Conservation (phyloP, 345 rosid species). For the Firmiana major region DNA sequence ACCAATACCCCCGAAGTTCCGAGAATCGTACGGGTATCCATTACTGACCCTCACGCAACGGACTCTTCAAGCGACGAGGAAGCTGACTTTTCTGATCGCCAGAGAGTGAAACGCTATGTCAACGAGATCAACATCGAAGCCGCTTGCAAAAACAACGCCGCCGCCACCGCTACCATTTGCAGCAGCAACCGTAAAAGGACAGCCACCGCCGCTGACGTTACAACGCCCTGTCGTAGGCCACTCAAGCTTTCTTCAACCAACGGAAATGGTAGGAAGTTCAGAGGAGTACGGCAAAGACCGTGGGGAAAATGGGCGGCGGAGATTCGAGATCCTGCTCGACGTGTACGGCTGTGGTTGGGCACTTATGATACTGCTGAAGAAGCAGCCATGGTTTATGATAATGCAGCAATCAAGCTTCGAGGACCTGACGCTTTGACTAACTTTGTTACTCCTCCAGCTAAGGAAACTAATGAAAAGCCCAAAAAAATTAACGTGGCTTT, state of each 20-base stretch:
- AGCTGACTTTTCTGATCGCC: slow-evolving; percentile 31
- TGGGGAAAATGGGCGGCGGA: slow-evolving; percentile 99
- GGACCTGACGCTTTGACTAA: slow-evolving; percentile 88
- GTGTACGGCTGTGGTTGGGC: slow-evolving; percentile 84
- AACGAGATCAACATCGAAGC: slow-evolving; percentile 69
- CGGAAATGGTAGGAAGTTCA: slow-evolving; percentile 48
- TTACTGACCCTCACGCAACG: slow-evolving; percentile 77
- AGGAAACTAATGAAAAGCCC: slow-evolving; percentile 15
- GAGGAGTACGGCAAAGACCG: slow-evolving; percentile 90
- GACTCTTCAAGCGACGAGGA: slow-evolving; percentile 90
- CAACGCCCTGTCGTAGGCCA: slow-evolving; percentile 15
- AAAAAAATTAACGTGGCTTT: slow-evolving; percentile 18
- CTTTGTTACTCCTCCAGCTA: slow-evolving; percentile 46
- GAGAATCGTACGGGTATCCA: slow-evolving; percentile 48
- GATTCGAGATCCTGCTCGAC: slow-evolving; percentile 91
- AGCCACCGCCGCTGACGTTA: slow-evolving; percentile 16
- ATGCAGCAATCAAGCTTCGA: slow-evolving; percentile 82
- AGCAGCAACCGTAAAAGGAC: slow-evolving; percentile 29
- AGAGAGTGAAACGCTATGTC: slow-evolving; percentile 62
- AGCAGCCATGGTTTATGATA: slow-evolving; percentile 91
- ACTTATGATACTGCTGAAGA: slow-evolving; percentile 91
- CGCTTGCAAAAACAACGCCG: slow-evolving; percentile 16
- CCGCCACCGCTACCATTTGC: not conserved
- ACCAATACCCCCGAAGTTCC: not conserved
- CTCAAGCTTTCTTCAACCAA: slow-evolving; percentile 15